phyloP scores from a whole-genome alignment of 495 filamentous ascomycete genomes.

The Astrocystis sublimbata region DNA sequence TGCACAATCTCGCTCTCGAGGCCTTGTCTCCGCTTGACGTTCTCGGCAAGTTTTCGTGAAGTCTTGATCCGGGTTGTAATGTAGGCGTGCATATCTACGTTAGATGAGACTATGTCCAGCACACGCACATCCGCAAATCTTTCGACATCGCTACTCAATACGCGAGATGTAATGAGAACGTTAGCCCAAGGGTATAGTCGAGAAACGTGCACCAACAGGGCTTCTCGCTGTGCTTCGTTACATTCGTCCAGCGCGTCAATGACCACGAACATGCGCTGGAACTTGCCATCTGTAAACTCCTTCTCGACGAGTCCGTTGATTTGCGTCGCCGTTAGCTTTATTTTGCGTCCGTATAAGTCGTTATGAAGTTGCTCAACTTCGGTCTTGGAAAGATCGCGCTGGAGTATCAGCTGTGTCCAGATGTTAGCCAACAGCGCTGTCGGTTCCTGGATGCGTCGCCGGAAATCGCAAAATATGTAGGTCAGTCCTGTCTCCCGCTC shows the following conservation, averaged over 20 bases:
- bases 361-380: constrained; percentile 27
- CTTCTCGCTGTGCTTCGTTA: constrained; percentile 30
- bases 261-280: constrained; percentile 40
- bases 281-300: constrained; percentile 27
- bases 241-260: constrained; percentile 53
- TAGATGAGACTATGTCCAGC: constrained; percentile 33
- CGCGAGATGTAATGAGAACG: constrained; percentile 36
- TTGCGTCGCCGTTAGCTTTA: constrained; percentile 21
- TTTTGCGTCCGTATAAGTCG: constrained; percentile 19
- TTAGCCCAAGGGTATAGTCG: constrained; percentile 32
- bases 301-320: constrained; percentile 33
- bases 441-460: constrained; percentile 35
- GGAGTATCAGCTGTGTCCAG: constrained; percentile 40
- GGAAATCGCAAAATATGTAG: constrained; percentile 46
- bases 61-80: constrained; percentile 33
- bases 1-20: not conserved
- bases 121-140: constrained; percentile 27
- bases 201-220: constrained; percentile 35
- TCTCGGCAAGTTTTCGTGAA: constrained; percentile 27
- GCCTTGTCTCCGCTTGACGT: constrained; percentile 17
- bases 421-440: constrained; percentile 38
- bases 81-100: constrained; percentile 37
- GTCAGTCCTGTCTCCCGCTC: constrained; percentile 34
- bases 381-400: constrained; percentile 23
- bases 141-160: constrained; percentile 30